phyloP scores from a whole-genome alignment of 106 monocot genomes.

The Acanthochlamys bracteata region DNA sequence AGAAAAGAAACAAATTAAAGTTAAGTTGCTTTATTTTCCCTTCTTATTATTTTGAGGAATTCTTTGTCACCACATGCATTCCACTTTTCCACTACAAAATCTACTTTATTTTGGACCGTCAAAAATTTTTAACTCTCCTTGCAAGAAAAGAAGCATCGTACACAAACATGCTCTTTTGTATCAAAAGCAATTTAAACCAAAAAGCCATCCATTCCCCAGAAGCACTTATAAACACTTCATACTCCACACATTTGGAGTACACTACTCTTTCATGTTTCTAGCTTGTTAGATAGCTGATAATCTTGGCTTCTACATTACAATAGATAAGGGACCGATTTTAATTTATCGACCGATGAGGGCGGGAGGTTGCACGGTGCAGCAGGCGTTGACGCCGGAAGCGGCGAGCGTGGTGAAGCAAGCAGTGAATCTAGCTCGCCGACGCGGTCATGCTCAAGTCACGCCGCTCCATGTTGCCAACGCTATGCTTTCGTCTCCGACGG shows the following conservation, averaged over 20 bases:
- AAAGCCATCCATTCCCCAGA: neutral
- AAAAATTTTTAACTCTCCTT: neutral
- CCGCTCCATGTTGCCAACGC: constrained; percentile 94
- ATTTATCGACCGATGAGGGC: constrained; percentile 68
- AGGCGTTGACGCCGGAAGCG: constrained; percentile 74
- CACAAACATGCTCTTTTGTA: neutral
- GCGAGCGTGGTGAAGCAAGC: constrained; percentile 74
- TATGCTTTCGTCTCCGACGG: constrained; percentile 74
- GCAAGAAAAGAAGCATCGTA: neutral
- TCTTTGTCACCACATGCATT: constrained; percentile 51
- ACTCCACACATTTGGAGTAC: constrained; percentile 4
- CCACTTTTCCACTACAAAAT: constrained; percentile 54
- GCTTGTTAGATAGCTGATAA: neutral
- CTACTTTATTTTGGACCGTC: constrained; percentile 35
- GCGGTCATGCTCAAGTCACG: constrained; percentile 95
- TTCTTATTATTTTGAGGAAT: no score
- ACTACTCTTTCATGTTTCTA: neutral
- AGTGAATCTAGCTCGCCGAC: constrained; percentile 58
- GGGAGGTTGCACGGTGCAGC: constrained; percentile 87
- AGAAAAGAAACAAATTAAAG: constrained; percentile 23
- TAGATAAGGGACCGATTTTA: no score
- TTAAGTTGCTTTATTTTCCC: constrained; percentile 22
- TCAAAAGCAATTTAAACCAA: no score
- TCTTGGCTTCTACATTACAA: no score
- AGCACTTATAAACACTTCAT: neutral